Conservation (phyloP, 805 yeast species). For the Cephaloascus fragrans region DNA sequence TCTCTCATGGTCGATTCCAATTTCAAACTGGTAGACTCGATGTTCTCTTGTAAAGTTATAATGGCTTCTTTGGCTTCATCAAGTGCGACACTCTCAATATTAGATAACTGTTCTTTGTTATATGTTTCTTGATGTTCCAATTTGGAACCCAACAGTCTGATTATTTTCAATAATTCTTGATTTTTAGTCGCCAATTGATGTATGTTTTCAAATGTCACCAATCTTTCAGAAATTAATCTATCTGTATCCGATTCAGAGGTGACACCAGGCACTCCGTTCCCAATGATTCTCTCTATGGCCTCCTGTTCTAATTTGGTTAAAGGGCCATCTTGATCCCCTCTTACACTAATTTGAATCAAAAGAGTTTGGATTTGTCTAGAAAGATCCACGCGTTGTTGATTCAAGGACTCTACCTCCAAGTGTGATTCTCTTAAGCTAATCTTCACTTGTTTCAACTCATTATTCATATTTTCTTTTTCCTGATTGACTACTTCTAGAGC, state of each 20-base stretch:
- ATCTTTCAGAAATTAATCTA: slow-evolving; percentile 56
- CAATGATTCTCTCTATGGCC: slow-evolving; percentile 49
- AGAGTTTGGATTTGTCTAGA: slow-evolving; percentile 76
- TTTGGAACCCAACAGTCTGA: slow-evolving; percentile 62
- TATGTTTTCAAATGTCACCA: slow-evolving; percentile 60
- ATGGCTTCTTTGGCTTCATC: slow-evolving; percentile 66
- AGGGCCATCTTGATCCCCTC: slow-evolving; percentile 48
- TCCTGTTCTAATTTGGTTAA: slow-evolving; percentile 54
- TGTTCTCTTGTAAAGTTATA: slow-evolving; percentile 47
- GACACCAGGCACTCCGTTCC: slow-evolving; percentile 9
- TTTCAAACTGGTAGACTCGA: slow-evolving; percentile 40
- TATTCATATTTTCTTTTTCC: slow-evolving; percentile 37
- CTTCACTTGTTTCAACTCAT: slow-evolving; percentile 23
- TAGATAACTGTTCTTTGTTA: slow-evolving; percentile 20
- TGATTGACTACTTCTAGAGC: slow-evolving; percentile 42
- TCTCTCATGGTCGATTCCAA: slow-evolving; percentile 50
- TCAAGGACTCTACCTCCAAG: slow-evolving; percentile 36
- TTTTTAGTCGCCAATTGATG: slow-evolving; percentile 67
- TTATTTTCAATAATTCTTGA: slow-evolving; percentile 56
- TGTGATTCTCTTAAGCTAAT: slow-evolving; percentile 29
- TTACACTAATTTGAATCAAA: slow-evolving; percentile 53
- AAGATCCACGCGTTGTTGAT: slow-evolving; percentile 57
- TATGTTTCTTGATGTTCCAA: slow-evolving; percentile 53
- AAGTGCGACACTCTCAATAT: slow-evolving; percentile 36
- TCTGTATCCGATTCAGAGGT: slow-evolving; percentile 57